Conservation (phyloP, 306 rosid species). For the Cajanus cajan region DNA sequence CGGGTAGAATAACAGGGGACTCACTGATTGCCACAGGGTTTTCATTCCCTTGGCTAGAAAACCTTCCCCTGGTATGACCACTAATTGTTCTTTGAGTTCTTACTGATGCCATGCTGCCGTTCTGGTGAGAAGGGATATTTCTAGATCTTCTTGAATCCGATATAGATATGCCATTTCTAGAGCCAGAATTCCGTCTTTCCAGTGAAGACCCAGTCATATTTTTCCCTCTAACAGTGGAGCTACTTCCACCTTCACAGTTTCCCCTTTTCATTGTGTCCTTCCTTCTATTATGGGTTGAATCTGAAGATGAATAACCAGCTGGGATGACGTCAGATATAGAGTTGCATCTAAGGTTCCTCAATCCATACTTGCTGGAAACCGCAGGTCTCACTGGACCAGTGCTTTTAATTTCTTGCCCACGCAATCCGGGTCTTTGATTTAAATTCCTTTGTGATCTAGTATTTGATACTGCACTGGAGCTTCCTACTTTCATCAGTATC, state of each 20-base stretch:
- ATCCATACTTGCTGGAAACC: conserved; percentile 52
- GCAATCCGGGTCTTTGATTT: conserved; percentile 48
- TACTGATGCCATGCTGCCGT: conserved; percentile 46
- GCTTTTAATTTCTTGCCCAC: conserved; percentile 49
- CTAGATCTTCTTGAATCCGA: conserved; percentile 59
- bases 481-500: conserved; percentile 42
- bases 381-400: conserved; percentile 37
- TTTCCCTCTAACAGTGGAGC: conserved; percentile 64
- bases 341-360: conserved; percentile 65
- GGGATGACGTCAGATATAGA: conserved; percentile 57
- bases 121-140: conserved; percentile 48
- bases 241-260: conserved; percentile 61
- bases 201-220: conserved; percentile 45
- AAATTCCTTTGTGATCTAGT: conserved; percentile 48
- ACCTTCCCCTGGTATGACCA: conserved; percentile 44
- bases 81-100: conserved; percentile 51
- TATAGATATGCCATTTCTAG: conserved; percentile 53
- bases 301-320: conserved; percentile 53
- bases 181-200: conserved; percentile 43
- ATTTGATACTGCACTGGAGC: conserved; percentile 48
- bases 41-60: conserved; percentile 49
- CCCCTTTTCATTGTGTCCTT: conserved; percentile 45
- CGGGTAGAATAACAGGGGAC: conserved; percentile 31
- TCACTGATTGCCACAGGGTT: conserved; percentile 29
- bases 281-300: conserved; percentile 44